Evolutionary conservation across 2,329 filamentous ascomycete species (phyloP).

Genomic region (Orbilia brochopaga): DNA sequence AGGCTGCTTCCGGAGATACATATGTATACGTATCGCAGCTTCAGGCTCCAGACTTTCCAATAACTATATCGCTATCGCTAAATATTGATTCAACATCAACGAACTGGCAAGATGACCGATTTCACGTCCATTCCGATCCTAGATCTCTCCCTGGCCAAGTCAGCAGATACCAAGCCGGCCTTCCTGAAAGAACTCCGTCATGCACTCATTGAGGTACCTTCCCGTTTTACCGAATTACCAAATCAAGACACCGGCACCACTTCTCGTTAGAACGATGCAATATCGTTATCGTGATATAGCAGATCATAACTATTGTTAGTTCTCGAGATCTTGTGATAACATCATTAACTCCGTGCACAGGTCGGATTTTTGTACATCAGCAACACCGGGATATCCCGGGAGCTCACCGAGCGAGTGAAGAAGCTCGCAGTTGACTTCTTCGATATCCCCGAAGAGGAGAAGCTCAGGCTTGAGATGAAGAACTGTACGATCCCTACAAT

Average conservation of each 20-base stretch:
- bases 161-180: constrained; percentile 70
- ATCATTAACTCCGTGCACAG: neutral
- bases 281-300: neutral
- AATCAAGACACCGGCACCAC: neutral
- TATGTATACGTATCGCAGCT: neutral
- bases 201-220: constrained; percentile 70
- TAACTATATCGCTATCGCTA: neutral
- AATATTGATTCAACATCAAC: neutral
- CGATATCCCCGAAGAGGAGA: constrained; percentile 75
- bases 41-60: neutral
- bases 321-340: no score
- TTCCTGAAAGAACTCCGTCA: constrained; percentile 75
- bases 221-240: neutral
- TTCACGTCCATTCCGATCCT: constrained; percentile 80
- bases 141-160: constrained; percentile 71
- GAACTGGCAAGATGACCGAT: constrained; percentile 57
- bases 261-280: neutral
- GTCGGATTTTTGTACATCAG: constrained; percentile 88
- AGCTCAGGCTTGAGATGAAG: constrained; percentile 63
- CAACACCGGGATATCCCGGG: constrained; percentile 74
- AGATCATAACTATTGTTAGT: neutral
- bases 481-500: constrained; percentile 35
- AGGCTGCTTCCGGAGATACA: neutral
- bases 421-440: constrained; percentile 75
- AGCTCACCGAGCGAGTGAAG: constrained; percentile 71